Conservation (phyloP, 768 basidiomycete genomes). For the Phylloporus sp. region DNA sequence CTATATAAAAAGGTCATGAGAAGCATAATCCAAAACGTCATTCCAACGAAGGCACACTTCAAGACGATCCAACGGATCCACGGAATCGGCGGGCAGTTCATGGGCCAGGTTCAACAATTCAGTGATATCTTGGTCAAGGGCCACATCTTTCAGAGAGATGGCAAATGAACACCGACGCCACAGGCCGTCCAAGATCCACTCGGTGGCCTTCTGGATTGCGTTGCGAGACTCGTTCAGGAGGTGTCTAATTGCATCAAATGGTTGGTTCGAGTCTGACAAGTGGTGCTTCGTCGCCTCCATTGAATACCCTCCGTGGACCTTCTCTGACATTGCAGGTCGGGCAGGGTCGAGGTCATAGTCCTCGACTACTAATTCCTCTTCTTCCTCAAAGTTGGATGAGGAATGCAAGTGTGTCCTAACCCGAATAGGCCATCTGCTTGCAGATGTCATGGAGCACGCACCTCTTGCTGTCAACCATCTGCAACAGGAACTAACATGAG, state of each 20-base stretch:
- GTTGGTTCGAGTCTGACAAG: slow-evolving; percentile 44
- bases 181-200: slow-evolving; percentile 40
- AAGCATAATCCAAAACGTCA: background rate
- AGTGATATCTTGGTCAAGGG: background rate
- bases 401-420: slow-evolving; percentile 45
- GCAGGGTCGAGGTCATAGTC: slow-evolving; percentile 49
- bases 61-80: slow-evolving; percentile 3
- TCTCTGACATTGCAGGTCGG: slow-evolving; percentile 42
- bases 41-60: slow-evolving; percentile 12
- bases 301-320: slow-evolving; percentile 38
- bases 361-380: slow-evolving; percentile 54
- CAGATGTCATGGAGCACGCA: slow-evolving; percentile 3
- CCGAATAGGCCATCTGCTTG: background rate
- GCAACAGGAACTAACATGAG: no score
- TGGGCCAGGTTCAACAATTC: slow-evolving; percentile 26
- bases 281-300: slow-evolving; percentile 52
- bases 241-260: slow-evolving; percentile 43
- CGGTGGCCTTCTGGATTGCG: slow-evolving; percentile 33
- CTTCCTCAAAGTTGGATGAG: slow-evolving; percentile 50
- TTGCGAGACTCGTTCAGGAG: slow-evolving; percentile 36
- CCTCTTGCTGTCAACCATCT: slow-evolving; percentile 17
- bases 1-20: slow-evolving; percentile 4
- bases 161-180: slow-evolving; percentile 48
- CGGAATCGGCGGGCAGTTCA: slow-evolving; percentile 5
- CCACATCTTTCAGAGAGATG: slow-evolving; percentile 8